phyloP scores from a whole-genome alignment of 768 basidiomycete species.

The Tricholoma terreum region DNA sequence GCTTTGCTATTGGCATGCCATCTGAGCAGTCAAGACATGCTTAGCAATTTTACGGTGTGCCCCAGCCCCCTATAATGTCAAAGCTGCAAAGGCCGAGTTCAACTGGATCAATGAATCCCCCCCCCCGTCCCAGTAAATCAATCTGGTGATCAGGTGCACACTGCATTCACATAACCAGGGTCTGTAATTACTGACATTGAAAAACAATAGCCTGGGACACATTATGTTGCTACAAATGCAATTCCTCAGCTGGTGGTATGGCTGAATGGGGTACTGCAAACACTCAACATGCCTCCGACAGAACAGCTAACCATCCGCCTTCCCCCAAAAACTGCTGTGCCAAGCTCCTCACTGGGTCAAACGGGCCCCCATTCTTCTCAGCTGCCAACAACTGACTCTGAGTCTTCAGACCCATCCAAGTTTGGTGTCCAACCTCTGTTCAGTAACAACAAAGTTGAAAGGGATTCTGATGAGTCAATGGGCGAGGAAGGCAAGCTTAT shows the following conservation, averaged over 20 bases:
- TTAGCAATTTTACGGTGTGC: not conserved
- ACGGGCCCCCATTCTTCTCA: not conserved
- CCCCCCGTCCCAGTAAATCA: not conserved
- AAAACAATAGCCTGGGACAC: not conserved
- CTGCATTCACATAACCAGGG: not conserved
- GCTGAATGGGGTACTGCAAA: not conserved
- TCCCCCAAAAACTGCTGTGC: too few relatives aligned
- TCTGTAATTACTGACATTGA: not conserved
- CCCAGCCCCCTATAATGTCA: not conserved
- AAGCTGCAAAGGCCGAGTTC: too few relatives aligned
- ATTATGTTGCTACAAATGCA: not conserved
- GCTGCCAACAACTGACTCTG: not conserved
- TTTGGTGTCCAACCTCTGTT: not conserved
- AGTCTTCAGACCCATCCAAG: not conserved
- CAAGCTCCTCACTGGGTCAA: too few relatives aligned
- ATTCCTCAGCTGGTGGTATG: not conserved
- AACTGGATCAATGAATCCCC: not conserved
- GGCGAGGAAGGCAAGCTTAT: not conserved
- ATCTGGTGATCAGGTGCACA: not conserved
- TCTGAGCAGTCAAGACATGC: not conserved
- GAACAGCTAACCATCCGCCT: not conserved
- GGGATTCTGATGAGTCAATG: not conserved
- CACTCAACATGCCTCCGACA: not conserved
- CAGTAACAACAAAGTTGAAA: not conserved
- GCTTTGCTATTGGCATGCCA: not conserved